These are phyloP conservation scores for Amanita jacksonii DNA, from an alignment of 768 basidiomycete genomes.

Conservation along the genomic window DNA sequence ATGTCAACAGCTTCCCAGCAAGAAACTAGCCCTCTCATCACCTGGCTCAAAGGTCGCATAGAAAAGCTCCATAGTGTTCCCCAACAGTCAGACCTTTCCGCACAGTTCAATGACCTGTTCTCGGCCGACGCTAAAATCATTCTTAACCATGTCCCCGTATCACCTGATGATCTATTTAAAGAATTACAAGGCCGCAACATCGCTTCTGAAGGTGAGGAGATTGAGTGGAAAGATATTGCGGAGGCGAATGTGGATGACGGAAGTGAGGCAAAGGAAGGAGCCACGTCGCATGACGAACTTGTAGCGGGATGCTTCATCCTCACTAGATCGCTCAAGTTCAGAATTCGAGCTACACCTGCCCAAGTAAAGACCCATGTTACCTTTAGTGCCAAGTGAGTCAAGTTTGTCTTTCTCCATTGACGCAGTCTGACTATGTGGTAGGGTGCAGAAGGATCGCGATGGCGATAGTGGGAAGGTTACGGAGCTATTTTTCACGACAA, in stretches of 20 bases:
- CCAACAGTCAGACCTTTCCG: not conserved
- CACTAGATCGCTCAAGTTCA: conserved; percentile 16
- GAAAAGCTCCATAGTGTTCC: not conserved
- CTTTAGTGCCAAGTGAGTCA: conserved; percentile 16
- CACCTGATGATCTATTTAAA: not conserved
- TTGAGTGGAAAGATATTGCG: conserved; percentile 1
- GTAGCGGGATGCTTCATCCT: conserved; percentile 17
- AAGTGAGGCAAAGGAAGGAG: not conserved
- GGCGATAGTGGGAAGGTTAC: conserved; percentile 8
- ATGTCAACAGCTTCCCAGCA: not conserved
- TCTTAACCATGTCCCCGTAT: not conserved
- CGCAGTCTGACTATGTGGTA: too few relatives aligned
- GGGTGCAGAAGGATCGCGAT: conserved; percentile 3
- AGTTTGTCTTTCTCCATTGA: too few relatives aligned
- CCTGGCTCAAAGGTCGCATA: conserved; percentile 1
- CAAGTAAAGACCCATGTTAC: conserved; percentile 14
- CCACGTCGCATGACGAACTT: conserved; percentile 7
- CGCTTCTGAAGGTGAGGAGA: not conserved
- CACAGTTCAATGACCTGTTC: not conserved
- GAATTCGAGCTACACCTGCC: conserved; percentile 17
- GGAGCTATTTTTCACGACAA: conserved; percentile 11
- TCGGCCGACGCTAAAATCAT: not conserved
- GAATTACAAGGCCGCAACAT: not conserved
- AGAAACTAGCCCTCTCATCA: not conserved
- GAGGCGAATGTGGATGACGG: not conserved